These are phyloP conservation scores for Symbiodinium pilosum DNA, from an alignment of 73 alveolate genomes.

Conservation along the genomic window DNA sequence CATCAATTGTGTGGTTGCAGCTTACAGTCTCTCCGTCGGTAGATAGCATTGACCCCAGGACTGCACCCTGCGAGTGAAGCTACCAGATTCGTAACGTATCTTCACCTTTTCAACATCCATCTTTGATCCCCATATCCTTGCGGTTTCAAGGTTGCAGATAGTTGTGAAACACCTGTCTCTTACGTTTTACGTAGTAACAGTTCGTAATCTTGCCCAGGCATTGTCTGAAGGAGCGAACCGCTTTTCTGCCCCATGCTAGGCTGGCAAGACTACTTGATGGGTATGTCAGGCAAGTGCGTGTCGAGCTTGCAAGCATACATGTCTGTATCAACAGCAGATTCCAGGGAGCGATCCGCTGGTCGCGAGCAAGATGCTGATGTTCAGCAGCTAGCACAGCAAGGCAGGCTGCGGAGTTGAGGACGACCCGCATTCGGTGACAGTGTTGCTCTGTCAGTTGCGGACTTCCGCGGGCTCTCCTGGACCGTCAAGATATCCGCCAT, in stretches of 20 bases:
- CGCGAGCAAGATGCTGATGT: not conserved
- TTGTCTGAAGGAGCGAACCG: too few relatives aligned
- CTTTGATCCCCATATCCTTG: too few relatives aligned
- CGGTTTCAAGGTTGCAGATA: too few relatives aligned
- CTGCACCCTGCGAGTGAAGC: too few relatives aligned
- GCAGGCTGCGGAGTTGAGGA: not conserved
- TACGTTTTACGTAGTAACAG: too few relatives aligned
- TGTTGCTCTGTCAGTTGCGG: not conserved
- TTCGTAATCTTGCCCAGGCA: too few relatives aligned
- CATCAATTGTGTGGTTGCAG: too few relatives aligned
- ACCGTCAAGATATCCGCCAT: not conserved
- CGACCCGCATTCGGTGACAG: not conserved
- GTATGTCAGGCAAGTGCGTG: not conserved
- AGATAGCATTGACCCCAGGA: too few relatives aligned
- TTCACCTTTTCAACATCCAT: too few relatives aligned
- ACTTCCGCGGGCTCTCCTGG: conserved; percentile 1
- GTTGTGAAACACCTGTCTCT: too few relatives aligned
- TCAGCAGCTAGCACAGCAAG: not conserved
- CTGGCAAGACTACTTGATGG: not conserved
- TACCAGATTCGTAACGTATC: too few relatives aligned
- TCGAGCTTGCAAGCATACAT: not conserved
- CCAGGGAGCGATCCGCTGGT: not conserved
- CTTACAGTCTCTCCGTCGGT: too few relatives aligned
- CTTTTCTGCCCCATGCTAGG: not conserved
- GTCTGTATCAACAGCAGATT: not conserved